Percentiles rank a stretch among this genome's conserved stretches.
Evolutionary conservation across 768 basidiomycete genomes (phyloP).

Genomic region (Hygrocybe coccinea): DNA sequence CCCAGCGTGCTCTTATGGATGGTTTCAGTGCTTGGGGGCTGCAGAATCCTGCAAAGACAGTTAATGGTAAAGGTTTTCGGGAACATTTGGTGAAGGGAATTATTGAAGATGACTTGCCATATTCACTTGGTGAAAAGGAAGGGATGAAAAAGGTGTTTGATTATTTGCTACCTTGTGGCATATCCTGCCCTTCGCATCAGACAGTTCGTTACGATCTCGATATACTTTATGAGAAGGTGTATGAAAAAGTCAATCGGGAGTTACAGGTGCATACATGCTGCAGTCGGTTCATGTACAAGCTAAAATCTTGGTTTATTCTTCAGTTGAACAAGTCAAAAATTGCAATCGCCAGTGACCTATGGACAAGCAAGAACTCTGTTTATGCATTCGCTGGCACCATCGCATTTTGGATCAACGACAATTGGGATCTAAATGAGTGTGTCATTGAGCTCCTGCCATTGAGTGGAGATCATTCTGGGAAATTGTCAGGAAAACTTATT

Average conservation of each 20-base stretch:
- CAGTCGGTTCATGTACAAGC: not conserved
- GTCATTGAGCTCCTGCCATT: not conserved
- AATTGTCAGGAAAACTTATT: not conserved
- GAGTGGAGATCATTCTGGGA: not conserved
- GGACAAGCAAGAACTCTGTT: not conserved
- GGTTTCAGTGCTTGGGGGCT: not conserved
- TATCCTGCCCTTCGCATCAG: not conserved
- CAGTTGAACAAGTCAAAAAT: slow-evolving; percentile 1
- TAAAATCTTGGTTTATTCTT: not conserved
- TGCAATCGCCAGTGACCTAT: not conserved
- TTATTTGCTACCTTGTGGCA: not conserved
- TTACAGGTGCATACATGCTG: not conserved
- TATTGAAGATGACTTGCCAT: not conserved
- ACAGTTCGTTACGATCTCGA: slow-evolving; percentile 1
- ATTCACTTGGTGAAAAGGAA: not conserved
- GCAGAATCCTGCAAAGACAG: not conserved
- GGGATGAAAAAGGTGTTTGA: not conserved
- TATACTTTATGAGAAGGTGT: not conserved
- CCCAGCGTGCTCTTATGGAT: not conserved
- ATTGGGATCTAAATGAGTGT: not conserved
- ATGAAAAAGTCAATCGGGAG: not conserved
- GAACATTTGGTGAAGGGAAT: not conserved
- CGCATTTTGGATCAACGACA: too few species aligned
- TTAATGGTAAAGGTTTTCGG: not conserved
- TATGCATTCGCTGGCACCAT: not conserved